A percentile compares a stretch with the other conserved stretches of the same genome.
Conservation (phyloP, 768 basidiomycete species). For the Agrocybe chaxingu region DNA sequence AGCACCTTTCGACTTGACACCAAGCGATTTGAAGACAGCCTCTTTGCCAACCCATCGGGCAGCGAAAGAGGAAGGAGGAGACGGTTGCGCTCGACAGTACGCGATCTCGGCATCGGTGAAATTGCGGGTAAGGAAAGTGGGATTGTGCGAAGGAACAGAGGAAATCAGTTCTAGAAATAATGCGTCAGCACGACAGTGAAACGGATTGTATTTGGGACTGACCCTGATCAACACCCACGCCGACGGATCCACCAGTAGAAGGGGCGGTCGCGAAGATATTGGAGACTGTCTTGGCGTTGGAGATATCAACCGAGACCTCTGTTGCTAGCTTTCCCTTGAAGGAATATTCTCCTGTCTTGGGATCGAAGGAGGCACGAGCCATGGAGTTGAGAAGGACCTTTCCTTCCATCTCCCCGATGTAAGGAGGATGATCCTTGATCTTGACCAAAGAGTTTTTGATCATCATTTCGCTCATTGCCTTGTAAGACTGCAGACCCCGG, state of each 20-base stretch:
- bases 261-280: slow-evolving; percentile 42
- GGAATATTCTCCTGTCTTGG: slow-evolving; percentile 83
- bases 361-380: slow-evolving; percentile 78
- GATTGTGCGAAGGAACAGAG: slow-evolving; percentile 84
- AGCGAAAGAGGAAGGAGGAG: slow-evolving; percentile 86
- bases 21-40: slow-evolving; percentile 94
- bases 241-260: slow-evolving; percentile 41
- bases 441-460: slow-evolving; percentile 89
- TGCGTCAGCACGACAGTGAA: slow-evolving; percentile 5
- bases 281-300: slow-evolving; percentile 68
- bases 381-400: slow-evolving; percentile 89
- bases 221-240: slow-evolving; percentile 92
- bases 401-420: slow-evolving; percentile 79
- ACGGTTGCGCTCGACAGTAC: slow-evolving; percentile 87
- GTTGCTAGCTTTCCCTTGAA: slow-evolving; percentile 67
- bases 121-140: slow-evolving; percentile 86
- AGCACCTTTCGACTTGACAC: slow-evolving; percentile 87
- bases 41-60: slow-evolving; percentile 98
- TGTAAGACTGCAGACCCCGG: slow-evolving; percentile 74
- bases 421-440: slow-evolving; percentile 93
- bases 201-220: slow-evolving; percentile 11
- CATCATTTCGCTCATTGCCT: slow-evolving; percentile 95
- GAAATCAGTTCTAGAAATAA: slow-evolving; percentile 75
- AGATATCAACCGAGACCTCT: slow-evolving; percentile 47
- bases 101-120: slow-evolving; percentile 86